These are phyloP conservation scores for Globisporangium solare DNA, from an alignment of 352 stramenopile genomes.

Conservation along the genomic window DNA sequence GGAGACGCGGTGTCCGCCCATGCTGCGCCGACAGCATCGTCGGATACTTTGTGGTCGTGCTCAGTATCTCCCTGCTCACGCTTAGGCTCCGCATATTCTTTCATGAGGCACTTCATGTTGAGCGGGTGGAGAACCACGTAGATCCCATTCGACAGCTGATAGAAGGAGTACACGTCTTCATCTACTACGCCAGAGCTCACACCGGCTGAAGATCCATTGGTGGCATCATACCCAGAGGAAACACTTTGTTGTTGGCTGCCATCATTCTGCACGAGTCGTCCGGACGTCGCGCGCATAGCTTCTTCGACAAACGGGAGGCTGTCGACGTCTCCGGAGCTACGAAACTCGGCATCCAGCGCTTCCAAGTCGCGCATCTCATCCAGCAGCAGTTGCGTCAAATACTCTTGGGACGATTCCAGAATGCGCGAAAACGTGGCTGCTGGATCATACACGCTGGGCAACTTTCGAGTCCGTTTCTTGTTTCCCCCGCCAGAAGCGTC, in stretches of 20 bases:
- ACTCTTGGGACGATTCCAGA: conserved; percentile 62
- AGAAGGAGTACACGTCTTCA: conserved; percentile 74
- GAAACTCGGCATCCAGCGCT: conserved; percentile 61
- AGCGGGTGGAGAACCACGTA: conserved; percentile 88
- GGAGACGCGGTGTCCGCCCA: conserved; percentile 24
- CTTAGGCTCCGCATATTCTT: conserved; percentile 56
- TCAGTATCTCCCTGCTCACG: conserved; percentile 3
- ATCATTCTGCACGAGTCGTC: conserved; percentile 39
- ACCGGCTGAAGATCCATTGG: conserved; percentile 1
- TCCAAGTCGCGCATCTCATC: conserved; percentile 67
- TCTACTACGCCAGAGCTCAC: conserved; percentile 1
- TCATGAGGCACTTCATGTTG: conserved; percentile 87
- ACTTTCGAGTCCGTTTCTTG: conserved; percentile 33
- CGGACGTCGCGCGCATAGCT: conserved; percentile 66
- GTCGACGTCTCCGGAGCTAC: conserved; percentile 67
- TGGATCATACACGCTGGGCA: conserved; percentile 64
- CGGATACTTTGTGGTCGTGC: conserved; percentile 16
- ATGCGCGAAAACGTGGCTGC: conserved; percentile 71
- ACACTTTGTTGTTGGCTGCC: conserved; percentile 14
- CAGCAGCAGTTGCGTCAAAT: conserved; percentile 53
- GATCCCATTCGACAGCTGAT: conserved; percentile 80
- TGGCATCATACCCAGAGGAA: not conserved
- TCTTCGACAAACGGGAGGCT: conserved; percentile 77
- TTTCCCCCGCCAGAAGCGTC: not conserved
- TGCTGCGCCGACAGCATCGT: conserved; percentile 22